Base-by-base conservation (phyloP, 2,329 filamentous ascomycete genomes). In the Sphaceloma murrayae region DNA sequence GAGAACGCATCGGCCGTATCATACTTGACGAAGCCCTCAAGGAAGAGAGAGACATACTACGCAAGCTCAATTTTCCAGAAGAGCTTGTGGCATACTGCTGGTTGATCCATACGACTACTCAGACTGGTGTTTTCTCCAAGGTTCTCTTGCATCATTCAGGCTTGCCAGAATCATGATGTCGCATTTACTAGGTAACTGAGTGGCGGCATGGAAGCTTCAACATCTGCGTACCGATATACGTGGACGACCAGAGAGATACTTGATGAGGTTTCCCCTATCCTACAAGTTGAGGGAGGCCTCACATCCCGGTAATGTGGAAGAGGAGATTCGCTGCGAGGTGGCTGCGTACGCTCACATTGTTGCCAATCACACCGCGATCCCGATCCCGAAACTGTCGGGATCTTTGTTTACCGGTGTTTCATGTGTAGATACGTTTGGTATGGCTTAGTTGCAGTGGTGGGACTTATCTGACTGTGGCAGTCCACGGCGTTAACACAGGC, bases 241-340 rank as follows among this genome's bases (percentile, higher is more conserved):
- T 39, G 10, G 7, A 21, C 17, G 7, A 26, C 5, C 10, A 26
- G 14, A 14, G n/a, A 21, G 17, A 24, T 26, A 26, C 21, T n/a
- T 39, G 21, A 21, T 39, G 14, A 17, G 34, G n/a, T 22, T 39
- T 3, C 34, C 34, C 2, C 19, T 39, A 6, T 21, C 34, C 4
- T 39, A 39, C 13, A 21, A 61, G 38, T 49, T 66, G 5, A 66
- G 64, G 10, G 66, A 68, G 45, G 48, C 45, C 11, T 46, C 34
- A 17, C 47, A 57, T 46, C 63, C 64, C 8, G 67, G 65, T n/a
- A 68, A 61, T 36, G 58, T 60, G n/a, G 60, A 69, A 22, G 66
- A 70, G 55, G 70, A 70, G 55, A n/a, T 69, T 5, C 49, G 56
- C 14, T 53, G 54, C 46, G 64, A 68, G 53, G 62, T 57, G 8